Percentiles rank a stretch among this genome's conserved stretches.
phyloP scores from a whole-genome alignment of 1,284 basidiomycete species.

The Ustilago tritici region DNA sequence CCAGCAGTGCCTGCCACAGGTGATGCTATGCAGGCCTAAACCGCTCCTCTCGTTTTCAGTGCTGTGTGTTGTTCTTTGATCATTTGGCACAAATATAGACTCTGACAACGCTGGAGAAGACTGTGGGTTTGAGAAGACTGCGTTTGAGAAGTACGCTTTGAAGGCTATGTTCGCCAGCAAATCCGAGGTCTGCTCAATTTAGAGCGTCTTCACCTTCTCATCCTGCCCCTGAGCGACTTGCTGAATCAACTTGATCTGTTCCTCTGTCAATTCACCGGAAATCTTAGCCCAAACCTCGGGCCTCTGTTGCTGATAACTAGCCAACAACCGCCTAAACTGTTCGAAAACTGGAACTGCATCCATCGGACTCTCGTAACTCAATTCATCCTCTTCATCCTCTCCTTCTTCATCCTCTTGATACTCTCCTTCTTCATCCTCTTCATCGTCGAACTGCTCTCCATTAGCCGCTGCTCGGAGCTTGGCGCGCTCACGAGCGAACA shows the following conservation, averaged over 20 bases:
- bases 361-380: conserved; percentile 62
- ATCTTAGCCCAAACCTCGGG: conserved; percentile 47
- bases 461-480: conserved; percentile 56
- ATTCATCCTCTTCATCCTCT: conserved; percentile 61
- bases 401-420: conserved; percentile 47
- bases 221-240: conserved; percentile 35
- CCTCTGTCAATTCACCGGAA: conserved; percentile 30
- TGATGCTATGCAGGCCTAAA: no score
- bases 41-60: no score
- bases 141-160: no score
- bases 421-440: conserved; percentile 56
- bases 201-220: conserved; percentile 45
- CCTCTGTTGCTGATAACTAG: conserved; percentile 48
- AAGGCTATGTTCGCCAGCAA: no score
- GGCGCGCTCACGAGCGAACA: conserved; percentile 63
- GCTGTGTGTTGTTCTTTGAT: no score
- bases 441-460: conserved; percentile 47
- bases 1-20: no score
- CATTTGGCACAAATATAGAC: no score
- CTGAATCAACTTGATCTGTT: conserved; percentile 52
- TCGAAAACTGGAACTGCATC: conserved; percentile 61
- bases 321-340: conserved; percentile 54
- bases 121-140: no score
- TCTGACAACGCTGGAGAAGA: no score
- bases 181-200: not conserved